Evolutionary conservation across 305 asterid species (phyloP).

Genomic region (Fraxinus albicans): DNA sequence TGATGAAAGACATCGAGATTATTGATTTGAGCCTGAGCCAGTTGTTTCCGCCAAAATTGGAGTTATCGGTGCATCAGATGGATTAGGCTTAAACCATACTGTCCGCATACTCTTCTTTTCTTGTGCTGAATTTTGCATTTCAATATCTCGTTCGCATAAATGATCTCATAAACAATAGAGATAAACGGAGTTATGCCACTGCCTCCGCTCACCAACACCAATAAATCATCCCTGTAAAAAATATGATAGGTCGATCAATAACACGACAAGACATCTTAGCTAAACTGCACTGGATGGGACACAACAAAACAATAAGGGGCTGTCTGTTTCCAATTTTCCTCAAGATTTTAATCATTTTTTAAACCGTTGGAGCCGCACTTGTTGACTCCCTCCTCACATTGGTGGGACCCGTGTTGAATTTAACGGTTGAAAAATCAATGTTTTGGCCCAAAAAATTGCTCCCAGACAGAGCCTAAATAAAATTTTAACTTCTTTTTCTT

Average conservation of each 20-base stretch:
- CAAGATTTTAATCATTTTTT: too few species aligned
- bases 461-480: not conserved
- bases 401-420: too few species aligned
- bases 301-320: not conserved
- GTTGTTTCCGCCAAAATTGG: conserved; percentile 42
- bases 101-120: conserved; percentile 28
- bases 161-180: conserved; percentile 65
- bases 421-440: too few species aligned
- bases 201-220: conserved; percentile 82
- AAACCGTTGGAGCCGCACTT: too few species aligned
- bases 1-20: conserved; percentile 45
- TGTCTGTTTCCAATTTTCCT: too few species aligned
- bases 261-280: too few species aligned
- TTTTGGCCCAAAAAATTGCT: too few species aligned
- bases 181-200: conserved; percentile 82
- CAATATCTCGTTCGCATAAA: conserved; percentile 29
- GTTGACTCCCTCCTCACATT: too few species aligned
- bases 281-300: too few species aligned
- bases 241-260: not conserved
- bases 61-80: conserved; percentile 43
- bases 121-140: conserved; percentile 25
- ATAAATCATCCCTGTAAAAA: conserved; percentile 53
- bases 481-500: not conserved
- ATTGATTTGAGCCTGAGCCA: conserved; percentile 59
- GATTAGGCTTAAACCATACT: conserved; percentile 52